These are phyloP conservation scores for Magnusiomyces fungicola DNA, from an alignment of 1,139 yeast genomes.

Conservation along the genomic window DNA sequence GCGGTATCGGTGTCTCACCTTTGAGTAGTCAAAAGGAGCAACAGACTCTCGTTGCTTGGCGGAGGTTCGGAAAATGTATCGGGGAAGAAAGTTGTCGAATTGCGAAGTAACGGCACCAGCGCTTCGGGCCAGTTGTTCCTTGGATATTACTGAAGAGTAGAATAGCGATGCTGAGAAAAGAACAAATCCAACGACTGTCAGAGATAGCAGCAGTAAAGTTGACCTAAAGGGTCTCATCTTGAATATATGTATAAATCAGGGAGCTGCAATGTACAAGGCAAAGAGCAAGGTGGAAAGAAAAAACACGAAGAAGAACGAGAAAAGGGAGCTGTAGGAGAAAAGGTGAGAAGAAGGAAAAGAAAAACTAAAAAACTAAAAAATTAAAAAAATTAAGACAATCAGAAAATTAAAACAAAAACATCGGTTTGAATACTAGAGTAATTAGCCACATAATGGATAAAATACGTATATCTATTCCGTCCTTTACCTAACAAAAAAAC, in stretches of 20 bases:
- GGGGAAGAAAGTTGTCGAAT: slow-evolving; percentile 6
- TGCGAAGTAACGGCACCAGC: slow-evolving; percentile 2
- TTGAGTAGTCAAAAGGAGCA: slow-evolving; percentile 6
- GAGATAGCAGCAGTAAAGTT: slow-evolving; percentile 7
- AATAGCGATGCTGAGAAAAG: slow-evolving; percentile 6
- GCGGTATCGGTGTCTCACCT: neutral
- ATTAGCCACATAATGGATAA: neutral
- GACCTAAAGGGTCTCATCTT: slow-evolving; percentile 11
- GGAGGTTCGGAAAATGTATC: slow-evolving; percentile 6
- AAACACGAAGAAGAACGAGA: neutral
- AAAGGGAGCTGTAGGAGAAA: neutral
- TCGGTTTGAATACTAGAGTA: neutral
- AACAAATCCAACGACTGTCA: slow-evolving; percentile 2
- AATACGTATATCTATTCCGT: neutral
- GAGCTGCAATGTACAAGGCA: neutral
- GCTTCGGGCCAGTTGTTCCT: slow-evolving; percentile 1
- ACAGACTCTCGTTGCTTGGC: slow-evolving; percentile 8
- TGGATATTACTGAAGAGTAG: slow-evolving; percentile 4
- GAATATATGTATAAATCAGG: neutral
- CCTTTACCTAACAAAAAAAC: too few species aligned
- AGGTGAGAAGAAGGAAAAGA: neutral
- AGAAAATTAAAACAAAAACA: neutral
- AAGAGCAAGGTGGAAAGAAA: neutral
- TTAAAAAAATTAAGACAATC: neutral
- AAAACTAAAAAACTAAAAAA: neutral